phyloP scores from a whole-genome alignment of 106 monocot species.

The Hemerocallis citrina region DNA sequence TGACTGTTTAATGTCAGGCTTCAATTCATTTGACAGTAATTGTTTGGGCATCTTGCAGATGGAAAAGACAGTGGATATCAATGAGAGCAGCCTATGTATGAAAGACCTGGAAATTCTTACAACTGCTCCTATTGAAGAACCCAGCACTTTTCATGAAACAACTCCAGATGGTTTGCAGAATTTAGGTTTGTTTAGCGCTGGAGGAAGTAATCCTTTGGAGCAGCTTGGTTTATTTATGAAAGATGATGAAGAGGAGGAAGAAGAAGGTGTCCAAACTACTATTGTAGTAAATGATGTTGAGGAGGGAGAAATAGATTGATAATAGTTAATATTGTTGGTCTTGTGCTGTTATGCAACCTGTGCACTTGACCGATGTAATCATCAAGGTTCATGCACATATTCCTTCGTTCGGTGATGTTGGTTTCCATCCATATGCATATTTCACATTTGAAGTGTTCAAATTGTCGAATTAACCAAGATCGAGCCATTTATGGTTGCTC shows the following conservation, averaged over 20 bases:
- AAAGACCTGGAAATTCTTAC: constrained; percentile 84
- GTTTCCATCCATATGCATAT: too few relatives aligned
- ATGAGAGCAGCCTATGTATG: constrained; percentile 56
- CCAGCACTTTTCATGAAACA: constrained; percentile 38
- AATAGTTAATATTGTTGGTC: too few relatives aligned
- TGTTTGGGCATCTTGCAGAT: constrained; percentile 33
- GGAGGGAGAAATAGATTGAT: constrained; percentile 72
- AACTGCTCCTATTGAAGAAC: constrained; percentile 29
- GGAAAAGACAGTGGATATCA: constrained; percentile 86
- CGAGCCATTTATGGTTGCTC: too few relatives aligned
- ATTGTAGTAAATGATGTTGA: constrained; percentile 31
- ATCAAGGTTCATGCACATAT: too few relatives aligned
- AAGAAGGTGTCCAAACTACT: constrained; percentile 31
- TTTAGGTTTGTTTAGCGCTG: constrained; percentile 52
- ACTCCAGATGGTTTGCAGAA: constrained; percentile 36
- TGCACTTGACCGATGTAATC: too few relatives aligned
- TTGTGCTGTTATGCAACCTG: too few relatives aligned
- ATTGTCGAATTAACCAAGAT: too few relatives aligned
- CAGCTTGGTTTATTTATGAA: constrained; percentile 90
- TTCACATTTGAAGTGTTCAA: too few relatives aligned
- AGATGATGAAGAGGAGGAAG: constrained; percentile 77
- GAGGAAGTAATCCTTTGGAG: constrained; percentile 68
- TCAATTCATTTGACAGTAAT: not conserved
- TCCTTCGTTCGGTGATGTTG: too few relatives aligned
- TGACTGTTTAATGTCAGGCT: not conserved